phyloP scores from a whole-genome alignment of 2,329 filamentous ascomycete genomes.

The Aspergillus oerlinghausenensis region DNA sequence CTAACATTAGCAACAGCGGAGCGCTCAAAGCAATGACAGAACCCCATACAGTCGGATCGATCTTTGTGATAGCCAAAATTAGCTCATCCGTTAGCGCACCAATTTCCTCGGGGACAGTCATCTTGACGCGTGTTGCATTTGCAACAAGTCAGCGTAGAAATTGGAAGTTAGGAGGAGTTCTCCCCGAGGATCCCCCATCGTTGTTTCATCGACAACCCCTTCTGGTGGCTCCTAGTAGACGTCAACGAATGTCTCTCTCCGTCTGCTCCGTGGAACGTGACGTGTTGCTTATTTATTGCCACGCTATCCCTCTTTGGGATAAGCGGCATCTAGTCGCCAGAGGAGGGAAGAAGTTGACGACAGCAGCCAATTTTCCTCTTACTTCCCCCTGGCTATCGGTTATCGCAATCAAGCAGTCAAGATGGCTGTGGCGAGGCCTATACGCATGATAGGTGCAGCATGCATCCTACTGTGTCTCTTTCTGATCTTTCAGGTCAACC shows the following conservation, averaged over 20 bases:
- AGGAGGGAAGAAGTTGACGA: not conserved
- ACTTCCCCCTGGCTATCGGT: conserved; percentile 1
- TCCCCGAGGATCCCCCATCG: not conserved
- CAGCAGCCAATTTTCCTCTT: conserved; percentile 3
- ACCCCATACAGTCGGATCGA: conserved; percentile 42
- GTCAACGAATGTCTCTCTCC: not conserved
- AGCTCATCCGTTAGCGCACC: conserved; percentile 66
- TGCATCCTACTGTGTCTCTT: conserved; percentile 72
- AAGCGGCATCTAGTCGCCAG: conserved; percentile 14
- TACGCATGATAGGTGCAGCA: conserved; percentile 70
- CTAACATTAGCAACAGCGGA: conserved; percentile 6
- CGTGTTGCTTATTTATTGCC: conserved; percentile 9
- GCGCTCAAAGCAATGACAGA: not conserved
- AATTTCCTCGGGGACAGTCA: conserved; percentile 67
- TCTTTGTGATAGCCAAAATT: conserved; percentile 58
- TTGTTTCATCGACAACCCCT: not conserved
- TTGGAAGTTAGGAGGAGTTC: not conserved
- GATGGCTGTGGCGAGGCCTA: conserved; percentile 82
- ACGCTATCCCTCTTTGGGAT: conserved; percentile 24
- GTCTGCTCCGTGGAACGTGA: not conserved
- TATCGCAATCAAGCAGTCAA: conserved; percentile 21
- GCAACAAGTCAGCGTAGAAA: not conserved
- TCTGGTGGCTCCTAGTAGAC: not conserved
- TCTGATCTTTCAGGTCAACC: conserved; percentile 71
- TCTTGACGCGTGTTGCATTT: conserved; percentile 31